Conservation (phyloP, 2,329 filamentous ascomycete genomes). For the Fusarium coicis region DNA sequence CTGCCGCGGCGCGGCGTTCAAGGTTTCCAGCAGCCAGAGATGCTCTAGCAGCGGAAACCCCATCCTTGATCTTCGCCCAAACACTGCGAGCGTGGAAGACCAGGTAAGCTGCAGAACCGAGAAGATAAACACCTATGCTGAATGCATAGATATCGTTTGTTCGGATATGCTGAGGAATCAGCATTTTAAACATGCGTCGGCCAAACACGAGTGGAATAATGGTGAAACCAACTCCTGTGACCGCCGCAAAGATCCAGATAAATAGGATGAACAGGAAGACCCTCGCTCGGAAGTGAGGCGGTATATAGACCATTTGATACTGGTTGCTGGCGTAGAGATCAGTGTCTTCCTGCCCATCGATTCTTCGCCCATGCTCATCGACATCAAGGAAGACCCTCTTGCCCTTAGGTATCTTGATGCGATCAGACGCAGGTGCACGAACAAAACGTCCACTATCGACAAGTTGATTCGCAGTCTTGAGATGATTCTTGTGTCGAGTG, state of each 20-base stretch:
- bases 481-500: conserved; percentile 54
- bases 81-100: conserved; percentile 62
- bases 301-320: conserved; percentile 81
- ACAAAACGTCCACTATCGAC: conserved; percentile 83
- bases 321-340: conserved; percentile 67
- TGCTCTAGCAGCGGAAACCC: conserved; percentile 37
- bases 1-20: conserved; percentile 41
- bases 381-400: conserved; percentile 80
- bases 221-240: conserved; percentile 85
- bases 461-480: conserved; percentile 65
- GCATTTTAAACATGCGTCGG: conserved; percentile 76
- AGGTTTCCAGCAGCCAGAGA: conserved; percentile 39
- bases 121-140: conserved; percentile 85
- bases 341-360: conserved; percentile 63
- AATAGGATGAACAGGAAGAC: conserved; percentile 87
- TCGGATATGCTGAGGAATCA: conserved; percentile 76
- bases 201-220: conserved; percentile 89
- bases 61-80: conserved; percentile 47
- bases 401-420: conserved; percentile 92
- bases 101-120: conserved; percentile 75
- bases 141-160: conserved; percentile 98
- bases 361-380: conserved; percentile 72
- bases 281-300: conserved; percentile 83
- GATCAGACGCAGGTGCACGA: conserved; percentile 92
- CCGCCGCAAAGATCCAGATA: conserved; percentile 93